phyloP scores from a whole-genome alignment of 768 basidiomycete genomes.

The Gymnopilus junonius region DNA sequence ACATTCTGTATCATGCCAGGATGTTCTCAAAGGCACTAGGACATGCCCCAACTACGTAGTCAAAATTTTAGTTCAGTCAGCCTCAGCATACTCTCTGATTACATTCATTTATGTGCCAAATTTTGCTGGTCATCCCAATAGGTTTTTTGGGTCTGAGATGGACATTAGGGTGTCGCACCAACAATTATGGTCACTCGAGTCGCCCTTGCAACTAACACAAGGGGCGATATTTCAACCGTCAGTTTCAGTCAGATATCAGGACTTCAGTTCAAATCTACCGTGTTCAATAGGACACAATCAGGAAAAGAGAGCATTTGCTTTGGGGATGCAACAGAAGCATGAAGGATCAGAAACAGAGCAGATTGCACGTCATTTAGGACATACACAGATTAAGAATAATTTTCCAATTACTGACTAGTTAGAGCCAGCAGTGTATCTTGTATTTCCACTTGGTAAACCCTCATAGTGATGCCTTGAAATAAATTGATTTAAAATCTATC shows the following conservation, averaged over 20 bases:
- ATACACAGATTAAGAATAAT: no score
- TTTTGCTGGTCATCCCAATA: background rate
- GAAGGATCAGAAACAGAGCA: background rate
- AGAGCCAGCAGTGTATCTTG: no score
- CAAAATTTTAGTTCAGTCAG: background rate
- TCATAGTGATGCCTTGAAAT: no score
- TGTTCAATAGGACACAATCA: background rate
- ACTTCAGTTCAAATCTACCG: background rate
- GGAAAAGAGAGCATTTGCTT: background rate
- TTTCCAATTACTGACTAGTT: no score
- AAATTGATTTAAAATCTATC: no score
- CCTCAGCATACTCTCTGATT: background rate
- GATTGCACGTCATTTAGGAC: background rate
- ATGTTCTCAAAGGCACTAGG: background rate
- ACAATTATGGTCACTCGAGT: background rate
- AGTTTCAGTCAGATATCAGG: background rate
- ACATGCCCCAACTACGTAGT: background rate
- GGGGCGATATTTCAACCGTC: background rate
- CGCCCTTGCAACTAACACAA: background rate
- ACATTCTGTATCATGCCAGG: background rate
- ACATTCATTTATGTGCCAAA: background rate
- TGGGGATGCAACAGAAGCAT: background rate
- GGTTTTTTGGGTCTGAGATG: background rate
- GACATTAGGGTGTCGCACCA: background rate
- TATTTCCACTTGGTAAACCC: no score